A percentile compares a stretch with the other conserved stretches of the same genome.
Conservation (phyloP, 306 rosid genomes). For the Potentilla sterilis region DNA sequence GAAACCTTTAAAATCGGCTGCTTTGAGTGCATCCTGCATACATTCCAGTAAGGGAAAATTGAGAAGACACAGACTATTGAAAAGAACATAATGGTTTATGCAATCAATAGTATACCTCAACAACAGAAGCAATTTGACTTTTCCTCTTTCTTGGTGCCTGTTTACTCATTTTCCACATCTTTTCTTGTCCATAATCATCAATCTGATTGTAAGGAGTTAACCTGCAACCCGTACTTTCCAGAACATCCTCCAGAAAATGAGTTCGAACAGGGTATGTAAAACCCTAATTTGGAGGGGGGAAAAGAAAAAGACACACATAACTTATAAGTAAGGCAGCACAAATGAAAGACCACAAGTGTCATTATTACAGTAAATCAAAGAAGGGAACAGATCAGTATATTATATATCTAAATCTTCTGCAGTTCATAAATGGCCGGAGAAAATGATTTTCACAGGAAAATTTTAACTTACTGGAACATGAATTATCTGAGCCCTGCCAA, state of each 20-base stretch:
- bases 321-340: neutral
- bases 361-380: neutral
- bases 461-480: slow-evolving; percentile 61
- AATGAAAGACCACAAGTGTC: neutral
- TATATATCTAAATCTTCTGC: slow-evolving; percentile 1
- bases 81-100: slow-evolving; percentile 4
- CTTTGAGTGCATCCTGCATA: slow-evolving; percentile 74
- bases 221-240: slow-evolving; percentile 70
- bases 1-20: slow-evolving; percentile 69
- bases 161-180: slow-evolving; percentile 84
- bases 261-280: slow-evolving; percentile 77
- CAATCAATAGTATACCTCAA: slow-evolving; percentile 57
- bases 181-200: slow-evolving; percentile 95
- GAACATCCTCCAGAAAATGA: slow-evolving; percentile 84
- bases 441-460: neutral
- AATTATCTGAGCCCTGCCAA: slow-evolving; percentile 57
- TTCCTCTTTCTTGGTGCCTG: slow-evolving; percentile 95
- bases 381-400: neutral
- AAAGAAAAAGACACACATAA: neutral
- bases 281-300: slow-evolving; percentile 50
- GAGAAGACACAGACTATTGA: slow-evolving; percentile 19
- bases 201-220: slow-evolving; percentile 82
- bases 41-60: slow-evolving; percentile 20
- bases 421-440: neutral
- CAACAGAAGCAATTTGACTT: slow-evolving; percentile 85